Conservation (phyloP, 2,329 filamentous ascomycete genomes). For the Clonostachys chloroleuca region DNA sequence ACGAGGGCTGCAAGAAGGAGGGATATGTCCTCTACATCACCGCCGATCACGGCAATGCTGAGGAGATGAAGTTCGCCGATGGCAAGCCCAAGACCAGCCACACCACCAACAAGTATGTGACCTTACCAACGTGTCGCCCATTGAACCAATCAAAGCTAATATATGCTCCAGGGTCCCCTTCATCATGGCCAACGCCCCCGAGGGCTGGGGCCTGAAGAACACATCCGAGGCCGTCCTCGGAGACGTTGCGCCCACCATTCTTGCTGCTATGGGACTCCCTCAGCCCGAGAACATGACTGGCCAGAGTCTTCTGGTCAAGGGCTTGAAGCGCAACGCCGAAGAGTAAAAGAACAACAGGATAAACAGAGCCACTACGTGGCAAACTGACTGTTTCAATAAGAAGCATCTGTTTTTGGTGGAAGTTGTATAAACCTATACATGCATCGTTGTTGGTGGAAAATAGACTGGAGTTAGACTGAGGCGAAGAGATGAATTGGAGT, state of each 20-base stretch:
- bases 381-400: too few relatives aligned
- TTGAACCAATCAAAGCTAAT: background rate
- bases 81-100: slow-evolving; percentile 97
- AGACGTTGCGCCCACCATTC: slow-evolving; percentile 92
- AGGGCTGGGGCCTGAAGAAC: slow-evolving; percentile 83
- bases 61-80: slow-evolving; percentile 97
- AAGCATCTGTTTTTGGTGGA: too few relatives aligned
- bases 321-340: slow-evolving; percentile 33
- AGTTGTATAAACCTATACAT: too few relatives aligned
- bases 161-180: slow-evolving; percentile 62
- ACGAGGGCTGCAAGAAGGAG: slow-evolving; percentile 89
- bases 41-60: slow-evolving; percentile 93
- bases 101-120: slow-evolving; percentile 74
- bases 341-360: slow-evolving; percentile 3
- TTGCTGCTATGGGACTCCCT: slow-evolving; percentile 85
- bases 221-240: slow-evolving; percentile 77
- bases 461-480: too few relatives aligned
- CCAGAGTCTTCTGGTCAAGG: slow-evolving; percentile 74
- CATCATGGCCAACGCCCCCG: slow-evolving; percentile 94
- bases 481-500: too few relatives aligned
- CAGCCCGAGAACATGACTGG: slow-evolving; percentile 93
- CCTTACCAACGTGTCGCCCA: slow-evolving; percentile 5
- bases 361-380: too few relatives aligned
- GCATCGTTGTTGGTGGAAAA: too few relatives aligned
- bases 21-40: slow-evolving; percentile 95